Base-by-base conservation (phyloP, 2,329 filamentous ascomycete species). In the Aspergillus neoniger region DNA sequence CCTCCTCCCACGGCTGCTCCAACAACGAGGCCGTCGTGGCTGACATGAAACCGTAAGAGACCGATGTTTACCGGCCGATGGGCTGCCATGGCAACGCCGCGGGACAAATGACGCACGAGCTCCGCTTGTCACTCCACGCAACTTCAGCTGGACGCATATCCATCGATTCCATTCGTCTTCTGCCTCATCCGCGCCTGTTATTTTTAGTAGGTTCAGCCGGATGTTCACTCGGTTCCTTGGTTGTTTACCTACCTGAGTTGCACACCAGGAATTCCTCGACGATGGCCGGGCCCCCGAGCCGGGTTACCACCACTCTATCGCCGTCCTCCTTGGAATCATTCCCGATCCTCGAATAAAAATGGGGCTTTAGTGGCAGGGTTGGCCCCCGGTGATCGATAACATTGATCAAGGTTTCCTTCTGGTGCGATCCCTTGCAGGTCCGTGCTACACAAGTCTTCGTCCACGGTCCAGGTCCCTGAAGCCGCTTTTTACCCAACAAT, bases 1-100 rank as follows among this genome's bases (percentile, higher is more conserved):
- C 30, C 28, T 30, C 3, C 32, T 15, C 25, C 43, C 39, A 58
- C 54, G 61, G 63, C 58, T 58, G 36, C 57, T 61, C 56, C 43
- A 61, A 61, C 58, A 51, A 58, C 59, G 41, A 50, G 60, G 55
- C 58, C 58, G 61, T 63, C 48, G 66, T 44, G 38, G 53, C 60
- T 64, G 62, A 62, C 58, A 61, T 66, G 58, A 62, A 69, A 66
- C 56, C 60, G 56, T 51, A 38, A 30, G 25, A 58, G 57, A 49
- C 55, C 56, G 58, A 65, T 75, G 74, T 74, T 75, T 75, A 75
- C 74, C 57, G 56, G 66, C 63, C 72, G 70, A 69, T 67, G 56
- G 54, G 70, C 69, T 76, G 73, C 71, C 71, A 76, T 76, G 69
- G 74, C 74, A 76, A 76, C 74, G 63, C 58, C 52, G 52, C 59